Evolutionary conservation across 2,329 filamentous ascomycete genomes (phyloP).

Genomic region (Trichoderma afroharzianum): DNA sequence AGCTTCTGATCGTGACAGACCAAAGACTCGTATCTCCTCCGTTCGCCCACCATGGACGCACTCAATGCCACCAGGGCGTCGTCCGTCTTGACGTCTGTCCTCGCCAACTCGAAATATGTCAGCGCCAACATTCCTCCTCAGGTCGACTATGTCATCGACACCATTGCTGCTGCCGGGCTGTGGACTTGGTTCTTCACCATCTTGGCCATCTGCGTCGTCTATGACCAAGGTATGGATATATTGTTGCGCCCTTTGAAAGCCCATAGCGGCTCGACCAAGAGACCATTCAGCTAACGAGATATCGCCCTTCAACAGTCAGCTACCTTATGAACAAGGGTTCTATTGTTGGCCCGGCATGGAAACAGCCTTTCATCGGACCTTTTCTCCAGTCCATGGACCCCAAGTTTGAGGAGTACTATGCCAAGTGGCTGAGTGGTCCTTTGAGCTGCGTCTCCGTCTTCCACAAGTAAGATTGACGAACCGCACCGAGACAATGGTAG

Average conservation of each 20-base stretch:
- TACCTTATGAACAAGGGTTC: constrained; percentile 73
- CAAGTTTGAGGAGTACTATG: constrained; percentile 85
- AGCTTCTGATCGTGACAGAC: neutral
- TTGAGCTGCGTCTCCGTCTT: constrained; percentile 98
- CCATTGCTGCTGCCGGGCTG: constrained; percentile 54
- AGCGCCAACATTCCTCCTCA: constrained; percentile 51
- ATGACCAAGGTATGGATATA: constrained; percentile 75
- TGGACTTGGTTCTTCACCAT: constrained; percentile 67
- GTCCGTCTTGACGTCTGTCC: constrained; percentile 65
- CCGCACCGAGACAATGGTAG: neutral
- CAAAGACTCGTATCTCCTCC: neutral
- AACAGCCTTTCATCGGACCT: constrained; percentile 87
- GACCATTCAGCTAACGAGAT: neutral
- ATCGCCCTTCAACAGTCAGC: constrained; percentile 50
- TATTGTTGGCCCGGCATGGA: constrained; percentile 71
- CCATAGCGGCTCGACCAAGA: neutral
- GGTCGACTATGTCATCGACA: constrained; percentile 52
- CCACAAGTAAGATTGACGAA: constrained; percentile 71
- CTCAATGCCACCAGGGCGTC: constrained; percentile 55
- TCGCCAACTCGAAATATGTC: constrained; percentile 57
- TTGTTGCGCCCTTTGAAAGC: neutral
- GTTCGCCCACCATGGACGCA: constrained; percentile 44
- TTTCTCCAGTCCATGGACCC: constrained; percentile 91
- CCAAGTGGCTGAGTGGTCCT: constrained; percentile 86
- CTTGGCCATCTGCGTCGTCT: constrained; percentile 68